These are phyloP conservation scores for Botrytis byssoidea DNA, from an alignment of 2,329 filamentous ascomycete species.

Conservation along the genomic window DNA sequence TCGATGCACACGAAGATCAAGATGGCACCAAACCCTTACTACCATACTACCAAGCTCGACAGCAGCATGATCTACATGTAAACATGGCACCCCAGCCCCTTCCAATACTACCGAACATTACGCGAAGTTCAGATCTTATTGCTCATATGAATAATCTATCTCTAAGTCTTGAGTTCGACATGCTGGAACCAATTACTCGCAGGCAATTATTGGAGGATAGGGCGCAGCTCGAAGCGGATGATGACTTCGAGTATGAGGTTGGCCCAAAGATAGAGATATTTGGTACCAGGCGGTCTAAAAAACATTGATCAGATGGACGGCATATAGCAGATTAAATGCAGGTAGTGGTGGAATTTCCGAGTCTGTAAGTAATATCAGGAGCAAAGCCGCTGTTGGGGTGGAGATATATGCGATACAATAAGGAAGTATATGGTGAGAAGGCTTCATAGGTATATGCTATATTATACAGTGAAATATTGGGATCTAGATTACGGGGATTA, in stretches of 20 bases:
- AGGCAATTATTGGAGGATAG: conserved; percentile 7
- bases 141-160: conserved; percentile 8
- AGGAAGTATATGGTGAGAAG: neutral
- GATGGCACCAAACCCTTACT: conserved; percentile 48
- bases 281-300: neutral
- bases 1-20: conserved; percentile 49
- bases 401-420: neutral
- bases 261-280: conserved; percentile 8
- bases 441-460: neutral
- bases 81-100: neutral
- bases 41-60: conserved; percentile 44
- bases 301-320: neutral
- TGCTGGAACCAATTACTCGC: conserved; percentile 10
- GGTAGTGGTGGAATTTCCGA: neutral
- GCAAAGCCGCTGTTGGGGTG: too few relatives aligned
- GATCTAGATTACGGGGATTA: neutral
- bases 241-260: conserved; percentile 15
- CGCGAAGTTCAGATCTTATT: neutral
- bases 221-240: conserved; percentile 11
- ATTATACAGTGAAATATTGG: neutral
- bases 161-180: conserved; percentile 6
- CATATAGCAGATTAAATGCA: neutral
- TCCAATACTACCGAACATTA: neutral
- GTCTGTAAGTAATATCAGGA: neutral
- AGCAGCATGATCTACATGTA: conserved; percentile 43